Conservation (phyloP, 805 yeast species). For the Ogataea wickerhamii region DNA sequence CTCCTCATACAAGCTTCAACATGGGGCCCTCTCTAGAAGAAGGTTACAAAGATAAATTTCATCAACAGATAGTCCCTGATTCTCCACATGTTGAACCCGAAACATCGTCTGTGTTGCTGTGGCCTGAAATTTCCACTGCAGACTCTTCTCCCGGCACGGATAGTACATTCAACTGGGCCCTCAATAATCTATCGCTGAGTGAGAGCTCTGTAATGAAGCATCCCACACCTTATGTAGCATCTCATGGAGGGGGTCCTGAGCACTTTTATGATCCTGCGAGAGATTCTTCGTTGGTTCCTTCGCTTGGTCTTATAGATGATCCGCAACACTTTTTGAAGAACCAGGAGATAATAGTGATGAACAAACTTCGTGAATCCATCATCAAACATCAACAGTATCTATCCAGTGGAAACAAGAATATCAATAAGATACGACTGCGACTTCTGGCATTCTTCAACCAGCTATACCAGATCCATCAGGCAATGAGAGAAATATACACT, state of each 20-base stretch:
- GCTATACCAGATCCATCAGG: slow-evolving; percentile 40
- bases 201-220: neutral
- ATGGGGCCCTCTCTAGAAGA: slow-evolving; percentile 24
- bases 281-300: slow-evolving; percentile 16
- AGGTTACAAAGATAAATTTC: slow-evolving; percentile 13
- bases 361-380: slow-evolving; percentile 25
- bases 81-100: slow-evolving; percentile 5
- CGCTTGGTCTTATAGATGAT: slow-evolving; percentile 23
- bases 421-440: slow-evolving; percentile 29
- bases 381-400: slow-evolving; percentile 29
- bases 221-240: neutral
- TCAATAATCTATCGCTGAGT: slow-evolving; percentile 1
- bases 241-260: neutral
- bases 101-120: slow-evolving; percentile 5
- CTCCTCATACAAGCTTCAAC: slow-evolving; percentile 9
- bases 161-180: neutral
- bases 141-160: slow-evolving; percentile 13
- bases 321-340: slow-evolving; percentile 34
- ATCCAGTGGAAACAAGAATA: slow-evolving; percentile 33
- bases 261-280: slow-evolving; percentile 2
- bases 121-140: slow-evolving; percentile 13
- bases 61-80: neutral
- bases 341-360: slow-evolving; percentile 26
- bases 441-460: slow-evolving; percentile 31
- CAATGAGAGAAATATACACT: slow-evolving; percentile 44